Conservation (phyloP, 2,329 filamentous ascomycete genomes). For the Ceratocystis cacaofunesta region DNA sequence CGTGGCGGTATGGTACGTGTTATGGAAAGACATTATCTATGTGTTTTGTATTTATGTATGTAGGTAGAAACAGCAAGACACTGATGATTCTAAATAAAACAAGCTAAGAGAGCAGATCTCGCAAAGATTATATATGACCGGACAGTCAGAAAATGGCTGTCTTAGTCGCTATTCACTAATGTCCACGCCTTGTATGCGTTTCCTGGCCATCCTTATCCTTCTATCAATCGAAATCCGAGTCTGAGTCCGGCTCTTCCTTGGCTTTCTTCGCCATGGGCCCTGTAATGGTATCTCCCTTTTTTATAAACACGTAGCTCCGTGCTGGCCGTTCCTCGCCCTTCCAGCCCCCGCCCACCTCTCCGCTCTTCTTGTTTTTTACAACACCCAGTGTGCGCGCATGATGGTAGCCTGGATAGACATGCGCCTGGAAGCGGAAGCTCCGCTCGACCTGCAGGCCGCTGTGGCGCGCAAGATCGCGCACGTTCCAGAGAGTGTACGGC, state of each 20-base stretch:
- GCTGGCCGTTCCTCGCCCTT: conserved; percentile 31
- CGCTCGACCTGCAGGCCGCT: conserved; percentile 52
- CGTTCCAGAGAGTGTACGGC: conserved; percentile 92
- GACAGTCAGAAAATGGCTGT: not conserved
- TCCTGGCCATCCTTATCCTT: not conserved
- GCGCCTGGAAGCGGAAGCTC: conserved; percentile 54
- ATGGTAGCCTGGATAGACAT: conserved; percentile 56
- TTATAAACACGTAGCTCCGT: conserved; percentile 47
- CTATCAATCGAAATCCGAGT: conserved; percentile 15
- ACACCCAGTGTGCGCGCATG: conserved; percentile 61
- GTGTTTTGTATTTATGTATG: too few relatives aligned
- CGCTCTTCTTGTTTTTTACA: conserved; percentile 33
- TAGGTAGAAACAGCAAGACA: too few relatives aligned
- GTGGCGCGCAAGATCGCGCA: conserved; percentile 73
- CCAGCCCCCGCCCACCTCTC: conserved; percentile 31
- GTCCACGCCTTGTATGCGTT: not conserved
- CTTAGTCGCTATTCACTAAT: not conserved
- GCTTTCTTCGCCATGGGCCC: conserved; percentile 22
- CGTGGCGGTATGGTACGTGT: not conserved
- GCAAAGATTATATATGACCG: not conserved
- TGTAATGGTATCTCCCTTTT: conserved; percentile 35
- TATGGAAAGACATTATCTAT: too few relatives aligned
- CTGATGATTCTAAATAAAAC: not conserved
- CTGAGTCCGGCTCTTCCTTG: conserved; percentile 24
- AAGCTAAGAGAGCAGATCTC: not conserved